These are phyloP conservation scores for Friedmanniomyces simplex DNA, from an alignment of 495 filamentous ascomycete species.

Conservation along the genomic window DNA sequence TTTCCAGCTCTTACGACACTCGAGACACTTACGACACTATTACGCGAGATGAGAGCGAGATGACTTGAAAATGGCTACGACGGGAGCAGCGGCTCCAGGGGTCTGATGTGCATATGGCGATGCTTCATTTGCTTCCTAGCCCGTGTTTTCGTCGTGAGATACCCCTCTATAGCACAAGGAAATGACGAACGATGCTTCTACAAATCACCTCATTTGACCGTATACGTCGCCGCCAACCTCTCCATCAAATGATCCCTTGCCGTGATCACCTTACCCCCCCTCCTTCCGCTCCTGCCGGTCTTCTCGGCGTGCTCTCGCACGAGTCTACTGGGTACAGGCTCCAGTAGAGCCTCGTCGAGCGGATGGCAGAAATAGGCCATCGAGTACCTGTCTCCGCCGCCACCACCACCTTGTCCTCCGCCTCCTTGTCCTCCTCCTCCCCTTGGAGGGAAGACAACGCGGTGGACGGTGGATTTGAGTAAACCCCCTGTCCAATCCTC, in stretches of 20 bases:
- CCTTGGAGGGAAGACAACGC: conserved; percentile 64
- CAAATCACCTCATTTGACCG: conserved; percentile 30
- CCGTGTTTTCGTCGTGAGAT: neutral
- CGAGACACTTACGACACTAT: neutral
- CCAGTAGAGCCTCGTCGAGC: conserved; percentile 55
- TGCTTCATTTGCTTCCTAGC: neutral
- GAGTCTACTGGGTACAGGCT: conserved; percentile 59
- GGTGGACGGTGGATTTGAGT: conserved; percentile 74
- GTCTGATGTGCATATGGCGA: neutral
- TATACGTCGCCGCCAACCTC: conserved; percentile 67
- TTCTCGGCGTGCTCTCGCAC: conserved; percentile 36
- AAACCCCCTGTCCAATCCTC: conserved; percentile 86
- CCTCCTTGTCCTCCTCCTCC: no score
- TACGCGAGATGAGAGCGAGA: neutral
- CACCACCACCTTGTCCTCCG: no score
- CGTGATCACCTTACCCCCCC: conserved; percentile 53
- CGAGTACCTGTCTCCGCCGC: conserved; percentile 63
- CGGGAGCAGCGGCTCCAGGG: neutral
- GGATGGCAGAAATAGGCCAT: conserved; percentile 93
- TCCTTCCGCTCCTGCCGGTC: conserved; percentile 25
- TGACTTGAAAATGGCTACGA: neutral
- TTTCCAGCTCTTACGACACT: no score
- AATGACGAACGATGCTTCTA: no score
- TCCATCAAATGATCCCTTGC: conserved; percentile 73
- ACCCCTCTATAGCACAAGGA: neutral